Base-by-base conservation (phyloP, 176 grass and related monocot species). In the Canna indica region DNA sequence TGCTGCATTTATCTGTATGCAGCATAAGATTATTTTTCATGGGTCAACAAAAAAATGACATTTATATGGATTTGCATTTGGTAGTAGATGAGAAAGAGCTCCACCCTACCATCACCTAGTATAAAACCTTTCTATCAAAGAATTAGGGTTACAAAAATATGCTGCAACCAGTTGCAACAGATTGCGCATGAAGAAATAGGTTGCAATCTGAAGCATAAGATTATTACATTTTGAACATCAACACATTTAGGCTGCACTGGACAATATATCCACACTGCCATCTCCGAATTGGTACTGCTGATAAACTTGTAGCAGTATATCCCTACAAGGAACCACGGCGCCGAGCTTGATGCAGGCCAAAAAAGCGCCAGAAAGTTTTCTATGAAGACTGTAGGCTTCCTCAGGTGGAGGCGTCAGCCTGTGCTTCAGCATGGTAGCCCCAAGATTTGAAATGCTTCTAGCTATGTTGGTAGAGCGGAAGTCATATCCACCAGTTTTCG, bases 331-430 rank as follows among this genome's bases (percentile, higher is more conserved):
- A 34, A 93, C 94, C 28, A 90, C 81, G 14, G 94, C 86, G 1
- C 89, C 82, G 44, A 99, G 84, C 73, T 99, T 99, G 64, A 99
- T 90, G 74, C 89, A 99, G 56, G 89, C 89, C 67, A 99, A 75
- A 71, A 99, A 97, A 34, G 94, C 86, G 32, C 94, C 94, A 44
- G 94, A 97, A 36, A 97, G 82, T 80, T 97, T 97, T 77, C 94
- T 84, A 35, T 93, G 94, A 17, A 97, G 80, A 61, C 89, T 93
- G 80, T 97, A 97, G 28, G 81, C 94, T 75, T 97, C 94, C 30
- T 93, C 89, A 0, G 86, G 93, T 25, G 93, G 93, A 17, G 93
- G 93, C n/a, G 84, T 92, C 36, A 90, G 29, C 46, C 94, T 86
- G 75, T 97, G 86, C 66, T 88, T 83, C 79, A 97, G 79, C 94